These are phyloP conservation scores for Ceratobasidium sp. DNA, from an alignment of 1,284 basidiomycete species.

Conservation along the genomic window DNA sequence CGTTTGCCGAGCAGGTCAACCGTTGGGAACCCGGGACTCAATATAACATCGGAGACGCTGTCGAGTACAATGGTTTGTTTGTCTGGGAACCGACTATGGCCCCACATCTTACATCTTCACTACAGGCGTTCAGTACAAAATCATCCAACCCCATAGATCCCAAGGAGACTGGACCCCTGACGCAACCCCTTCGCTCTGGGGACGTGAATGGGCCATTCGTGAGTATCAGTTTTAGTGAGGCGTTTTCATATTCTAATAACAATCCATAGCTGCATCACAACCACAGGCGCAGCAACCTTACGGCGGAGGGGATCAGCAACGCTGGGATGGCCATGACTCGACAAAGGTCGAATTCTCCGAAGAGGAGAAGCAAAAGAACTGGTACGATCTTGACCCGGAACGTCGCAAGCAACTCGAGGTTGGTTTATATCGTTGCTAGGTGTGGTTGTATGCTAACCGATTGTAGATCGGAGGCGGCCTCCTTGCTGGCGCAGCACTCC, in stretches of 20 bases:
- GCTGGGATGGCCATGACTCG: conserved; percentile 48
- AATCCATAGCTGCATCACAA: neutral
- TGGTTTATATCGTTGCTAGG: conserved; percentile 37
- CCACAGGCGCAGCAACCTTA: conserved; percentile 46
- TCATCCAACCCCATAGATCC: conserved; percentile 71
- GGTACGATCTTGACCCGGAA: conserved; percentile 61
- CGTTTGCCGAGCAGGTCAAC: conserved; percentile 42
- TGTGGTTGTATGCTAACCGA: conserved; percentile 8
- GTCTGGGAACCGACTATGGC: neutral
- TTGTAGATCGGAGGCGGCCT: conserved; percentile 68
- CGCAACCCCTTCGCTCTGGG: conserved; percentile 69
- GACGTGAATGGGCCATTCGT: conserved; percentile 15
- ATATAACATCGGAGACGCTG: conserved; percentile 63
- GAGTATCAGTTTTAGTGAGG: neutral
- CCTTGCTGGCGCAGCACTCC: conserved; percentile 57
- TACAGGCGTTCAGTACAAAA: conserved; percentile 66
- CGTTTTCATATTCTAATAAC: neutral
- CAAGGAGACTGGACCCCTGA: conserved; percentile 63
- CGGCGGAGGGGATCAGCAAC: conserved; percentile 48
- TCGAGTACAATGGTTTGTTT: conserved; percentile 61
- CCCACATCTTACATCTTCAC: neutral
- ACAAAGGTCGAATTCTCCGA: conserved; percentile 53
- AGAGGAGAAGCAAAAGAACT: conserved; percentile 62
- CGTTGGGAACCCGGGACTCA: conserved; percentile 68
- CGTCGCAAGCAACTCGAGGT: conserved; percentile 68